phyloP scores from a whole-genome alignment of 106 monocot genomes.

The Acorus gramineus region DNA sequence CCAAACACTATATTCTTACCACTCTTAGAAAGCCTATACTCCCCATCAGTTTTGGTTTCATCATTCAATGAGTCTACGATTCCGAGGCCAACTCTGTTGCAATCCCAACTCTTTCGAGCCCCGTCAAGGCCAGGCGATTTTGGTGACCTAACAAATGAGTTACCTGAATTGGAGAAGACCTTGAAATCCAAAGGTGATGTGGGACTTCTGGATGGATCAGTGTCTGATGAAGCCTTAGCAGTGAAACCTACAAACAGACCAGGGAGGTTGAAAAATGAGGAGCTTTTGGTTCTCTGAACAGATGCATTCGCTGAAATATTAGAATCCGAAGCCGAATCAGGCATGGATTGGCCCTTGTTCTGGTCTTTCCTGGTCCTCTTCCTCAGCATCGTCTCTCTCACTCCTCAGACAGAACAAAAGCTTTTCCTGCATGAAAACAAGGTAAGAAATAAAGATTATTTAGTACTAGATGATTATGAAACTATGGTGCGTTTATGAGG shows the following conservation, averaged over 20 bases:
- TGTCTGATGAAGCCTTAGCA: conserved; percentile 4
- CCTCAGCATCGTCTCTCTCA: conserved; percentile 34
- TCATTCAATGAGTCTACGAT: conserved; percentile 15
- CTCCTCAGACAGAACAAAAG: too few relatives aligned
- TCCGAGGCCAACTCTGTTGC: conserved; percentile 21
- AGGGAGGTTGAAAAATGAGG: conserved; percentile 44
- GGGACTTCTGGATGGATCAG: conserved; percentile 18
- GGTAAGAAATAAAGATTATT: too few relatives aligned
- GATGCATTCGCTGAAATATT: conserved; percentile 9
- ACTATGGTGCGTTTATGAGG: too few relatives aligned
- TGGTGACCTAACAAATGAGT: conserved; percentile 10
- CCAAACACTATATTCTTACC: conserved; percentile 11
- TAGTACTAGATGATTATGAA: too few relatives aligned
- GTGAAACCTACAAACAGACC: conserved; percentile 11
- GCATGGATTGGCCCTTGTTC: conserved; percentile 13
- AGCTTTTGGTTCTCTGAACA: conserved; percentile 13
- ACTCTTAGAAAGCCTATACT: not conserved
- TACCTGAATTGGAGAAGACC: conserved; percentile 17
- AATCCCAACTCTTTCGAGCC: conserved; percentile 24
- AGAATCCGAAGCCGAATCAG: conserved; percentile 8
- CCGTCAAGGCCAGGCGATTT: conserved; percentile 3
- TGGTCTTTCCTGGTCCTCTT: conserved; percentile 35
- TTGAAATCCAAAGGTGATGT: conserved; percentile 19
- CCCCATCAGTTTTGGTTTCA: not conserved
- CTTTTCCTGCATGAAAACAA: too few relatives aligned